These are phyloP conservation scores for Globisporangium solare DNA, from an alignment of 352 stramenopile species.

Conservation along the genomic window DNA sequence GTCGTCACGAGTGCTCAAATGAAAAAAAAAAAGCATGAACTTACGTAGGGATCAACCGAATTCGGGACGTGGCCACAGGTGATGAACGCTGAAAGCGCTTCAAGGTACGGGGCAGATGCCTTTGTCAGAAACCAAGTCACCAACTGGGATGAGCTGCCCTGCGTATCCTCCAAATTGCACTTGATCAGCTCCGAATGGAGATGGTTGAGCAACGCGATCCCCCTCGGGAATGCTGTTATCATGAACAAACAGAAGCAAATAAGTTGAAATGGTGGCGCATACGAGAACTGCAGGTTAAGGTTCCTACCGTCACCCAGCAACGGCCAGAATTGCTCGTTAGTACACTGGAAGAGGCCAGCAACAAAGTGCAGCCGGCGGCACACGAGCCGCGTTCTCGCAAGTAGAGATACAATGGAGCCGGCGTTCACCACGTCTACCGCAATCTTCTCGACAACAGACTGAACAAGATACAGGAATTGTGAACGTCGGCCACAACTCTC, in stretches of 20 bases:
- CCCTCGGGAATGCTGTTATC: slow-evolving; percentile 39
- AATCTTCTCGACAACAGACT: slow-evolving; percentile 9
- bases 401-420: slow-evolving; percentile 25
- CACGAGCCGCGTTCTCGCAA: slow-evolving; percentile 31
- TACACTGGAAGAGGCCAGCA: slow-evolving; percentile 25
- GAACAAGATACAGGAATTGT: not conserved
- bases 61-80: slow-evolving; percentile 36
- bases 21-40: slow-evolving; percentile 13
- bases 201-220: slow-evolving; percentile 44
- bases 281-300: slow-evolving; percentile 1
- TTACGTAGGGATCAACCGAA: slow-evolving; percentile 48
- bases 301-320: slow-evolving; percentile 22
- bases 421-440: not conserved
- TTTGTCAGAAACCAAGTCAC: slow-evolving; percentile 56
- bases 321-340: slow-evolving; percentile 32
- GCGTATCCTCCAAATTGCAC: slow-evolving; percentile 31
- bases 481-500: not conserved
- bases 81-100: slow-evolving; percentile 44
- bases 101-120: slow-evolving; percentile 45
- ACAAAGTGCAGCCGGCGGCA: slow-evolving; percentile 27
- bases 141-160: slow-evolving; percentile 24
- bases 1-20: not conserved
- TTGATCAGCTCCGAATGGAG: slow-evolving; percentile 33
- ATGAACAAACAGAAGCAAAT: not conserved
- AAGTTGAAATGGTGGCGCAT: not conserved